Evolutionary conservation across 2,329 filamentous ascomycete genomes (phyloP), one percentile per base, ranked within the genome.

Genomic region (Thielaviopsis musarum): DNA sequence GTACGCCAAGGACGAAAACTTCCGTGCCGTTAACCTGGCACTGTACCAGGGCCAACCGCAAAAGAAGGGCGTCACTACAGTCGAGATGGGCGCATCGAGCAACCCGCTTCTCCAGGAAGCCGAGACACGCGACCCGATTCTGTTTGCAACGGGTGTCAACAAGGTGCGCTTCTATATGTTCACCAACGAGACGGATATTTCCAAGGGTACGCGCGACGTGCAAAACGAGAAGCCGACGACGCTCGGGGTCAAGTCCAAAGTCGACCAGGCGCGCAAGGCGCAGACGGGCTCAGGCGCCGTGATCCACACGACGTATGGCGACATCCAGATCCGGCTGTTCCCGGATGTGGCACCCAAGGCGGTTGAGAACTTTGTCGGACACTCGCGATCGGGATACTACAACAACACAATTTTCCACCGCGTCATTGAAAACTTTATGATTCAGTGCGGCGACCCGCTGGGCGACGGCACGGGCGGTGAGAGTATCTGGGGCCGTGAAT

Each of bases 81-180:
- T 97, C 24, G 91, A 91, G 64, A 98, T 98, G 93, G 94, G 93
- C 1, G 93, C 94, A 0, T 95, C 88, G 38, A 86, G 82, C 66
- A 98, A 98, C 69, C 93, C 94, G 0, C 78, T 98, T 0, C 79
- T 98, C 2, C 88, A 93, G 67, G 91, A 96, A 74, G 88, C 93
- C 1, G 91, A 96, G 71, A 82, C 83, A 21, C 81, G 91, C 62
- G 93, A 98, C 68, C 91, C 94, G 0, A 91, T 97, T 67, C 76
- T 98, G 7, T 80, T 94, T 52, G 79, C 81, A 10, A 97, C 93
- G 0, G 91, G 84, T 0, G 84, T 87, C 53, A 87, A 84, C 63
- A 97, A 95, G 72, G 81, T 87, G 28, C 86, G 94, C 49, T 98
- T 98, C 73, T 98, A 96, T 77, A 90, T 97, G 83, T 98, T 96